Percentiles rank a stretch among this genome's conserved stretches.
Evolutionary conservation across 139 green algal species (phyloP).

Genomic region (Coccomyxa sp.): DNA sequence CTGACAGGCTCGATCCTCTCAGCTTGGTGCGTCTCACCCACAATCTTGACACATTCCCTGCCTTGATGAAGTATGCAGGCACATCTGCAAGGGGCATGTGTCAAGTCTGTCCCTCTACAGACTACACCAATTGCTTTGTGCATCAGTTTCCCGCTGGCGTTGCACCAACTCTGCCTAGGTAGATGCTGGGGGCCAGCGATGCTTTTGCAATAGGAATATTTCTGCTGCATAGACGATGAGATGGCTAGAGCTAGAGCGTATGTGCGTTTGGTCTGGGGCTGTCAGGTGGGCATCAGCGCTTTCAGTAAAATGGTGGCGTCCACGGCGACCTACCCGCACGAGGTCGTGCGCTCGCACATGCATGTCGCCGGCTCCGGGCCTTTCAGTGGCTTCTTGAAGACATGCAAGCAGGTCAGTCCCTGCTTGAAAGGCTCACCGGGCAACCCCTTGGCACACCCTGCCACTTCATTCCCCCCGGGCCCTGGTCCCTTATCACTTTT

Average conservation of each 20-base stretch:
- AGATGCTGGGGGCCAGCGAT: too few relatives aligned
- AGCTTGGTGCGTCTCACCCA: neutral
- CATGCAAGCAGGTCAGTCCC: slow-evolving; percentile 35
- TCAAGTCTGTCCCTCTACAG: too few relatives aligned
- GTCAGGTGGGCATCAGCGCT: slow-evolving; percentile 74
- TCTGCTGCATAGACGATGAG: too few relatives aligned
- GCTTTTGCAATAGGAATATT: too few relatives aligned
- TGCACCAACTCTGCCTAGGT: too few relatives aligned
- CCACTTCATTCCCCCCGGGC: neutral
- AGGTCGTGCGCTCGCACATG: slow-evolving; percentile 92
- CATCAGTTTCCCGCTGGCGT: too few relatives aligned
- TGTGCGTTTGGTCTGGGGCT: neutral
- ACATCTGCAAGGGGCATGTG: too few relatives aligned
- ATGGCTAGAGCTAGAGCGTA: too few relatives aligned
- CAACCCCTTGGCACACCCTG: neutral
- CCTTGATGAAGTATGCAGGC: too few relatives aligned
- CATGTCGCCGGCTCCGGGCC: slow-evolving; percentile 78
- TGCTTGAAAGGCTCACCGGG: neutral
- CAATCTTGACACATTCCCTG: neutral
- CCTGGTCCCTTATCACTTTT: neutral
- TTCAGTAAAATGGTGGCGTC: slow-evolving; percentile 93
- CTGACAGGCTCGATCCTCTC: neutral
- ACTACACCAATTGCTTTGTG: too few relatives aligned
- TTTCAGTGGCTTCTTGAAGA: slow-evolving; percentile 51
- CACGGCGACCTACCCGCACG: slow-evolving; percentile 95